Conservation (phyloP, 2,329 filamentous ascomycete species). For the Monosporascus ibericus region DNA sequence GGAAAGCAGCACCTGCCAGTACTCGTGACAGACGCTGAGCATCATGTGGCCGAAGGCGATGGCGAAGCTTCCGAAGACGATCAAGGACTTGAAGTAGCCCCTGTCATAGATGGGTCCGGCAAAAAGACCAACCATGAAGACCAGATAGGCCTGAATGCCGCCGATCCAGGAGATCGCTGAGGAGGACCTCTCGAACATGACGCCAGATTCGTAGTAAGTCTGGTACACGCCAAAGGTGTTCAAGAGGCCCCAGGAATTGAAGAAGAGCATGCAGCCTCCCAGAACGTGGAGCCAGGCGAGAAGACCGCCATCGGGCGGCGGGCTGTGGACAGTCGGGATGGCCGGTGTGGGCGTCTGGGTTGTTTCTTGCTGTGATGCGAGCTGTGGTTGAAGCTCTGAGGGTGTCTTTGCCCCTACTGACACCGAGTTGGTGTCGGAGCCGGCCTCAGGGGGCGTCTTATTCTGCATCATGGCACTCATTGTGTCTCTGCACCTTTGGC, state of each 20-base stretch:
- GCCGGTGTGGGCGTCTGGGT: too few relatives aligned
- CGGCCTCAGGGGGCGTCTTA: too few relatives aligned
- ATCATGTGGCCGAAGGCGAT: slow-evolving; percentile 28
- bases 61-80: slow-evolving; percentile 23
- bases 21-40: slow-evolving; percentile 24
- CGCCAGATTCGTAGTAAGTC: slow-evolving; percentile 34
- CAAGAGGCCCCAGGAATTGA: slow-evolving; percentile 17
- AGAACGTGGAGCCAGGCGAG: slow-evolving; percentile 35
- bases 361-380: too few relatives aligned
- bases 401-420: too few relatives aligned
- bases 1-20: slow-evolving; percentile 31
- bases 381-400: too few relatives aligned
- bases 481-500: too few relatives aligned
- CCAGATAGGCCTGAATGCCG: slow-evolving; percentile 32
- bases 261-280: slow-evolving; percentile 28
- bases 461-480: too few relatives aligned
- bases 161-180: slow-evolving; percentile 39
- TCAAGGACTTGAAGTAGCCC: slow-evolving; percentile 10
- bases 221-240: slow-evolving; percentile 29
- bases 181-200: slow-evolving; percentile 28
- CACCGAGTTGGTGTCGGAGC: too few relatives aligned
- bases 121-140: slow-evolving; percentile 23
- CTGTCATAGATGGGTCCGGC: slow-evolving; percentile 27
- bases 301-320: slow-evolving; percentile 27
- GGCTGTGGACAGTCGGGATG: neutral